Evolutionary conservation across 495 filamentous ascomycete species (phyloP), one percentile per base, ranked within the genome.

Genomic region (Hyphodiscus hymeniophilus): DNA sequence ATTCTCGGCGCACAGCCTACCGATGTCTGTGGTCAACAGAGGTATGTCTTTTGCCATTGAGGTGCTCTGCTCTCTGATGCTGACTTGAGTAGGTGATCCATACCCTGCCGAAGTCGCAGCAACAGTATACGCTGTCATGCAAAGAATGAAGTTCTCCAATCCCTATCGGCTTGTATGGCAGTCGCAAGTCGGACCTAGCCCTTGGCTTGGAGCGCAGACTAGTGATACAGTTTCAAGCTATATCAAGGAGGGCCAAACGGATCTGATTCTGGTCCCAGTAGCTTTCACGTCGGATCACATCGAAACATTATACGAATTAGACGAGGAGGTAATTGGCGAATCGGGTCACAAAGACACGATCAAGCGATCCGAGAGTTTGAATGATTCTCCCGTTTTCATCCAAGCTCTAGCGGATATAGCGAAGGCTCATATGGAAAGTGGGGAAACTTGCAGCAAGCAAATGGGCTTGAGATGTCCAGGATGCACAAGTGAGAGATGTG

Each of bases 261-360:
- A 99, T 59, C 70, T 99, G 23, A 72, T 96, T 6, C 73, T 99
- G 3, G 89, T 99, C 50, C 94, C 94, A 1, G 92, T 99, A 48
- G 94, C 94, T 8, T 99, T 99, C 60, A 99, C 94, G 1, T 92
- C 86, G 42, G 94, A 99, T 57, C 94, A 99, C 59, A 99, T 99
- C 55, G 94, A 99, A 66, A 99, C 94, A 2, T 73, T 99, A 2
- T 95, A 84, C 61, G 94, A 99, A 69, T 72, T 99, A 39, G 94
- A 99, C 60, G 74, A 89, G 50, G 94, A 99, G 63, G 86, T 99
- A 30, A 97, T 97, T 59, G 82, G 88, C 26, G 90, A 94, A 57
- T 85, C 84, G 3, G 85, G 87, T 21, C 79, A 87, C 52, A 66
- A 75, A 0, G 76, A 82, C 28, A 82, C 82, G 0, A 83, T 97